Conservation (phyloP, 2,329 filamentous ascomycete species). For the Mollisia scopiformis region DNA sequence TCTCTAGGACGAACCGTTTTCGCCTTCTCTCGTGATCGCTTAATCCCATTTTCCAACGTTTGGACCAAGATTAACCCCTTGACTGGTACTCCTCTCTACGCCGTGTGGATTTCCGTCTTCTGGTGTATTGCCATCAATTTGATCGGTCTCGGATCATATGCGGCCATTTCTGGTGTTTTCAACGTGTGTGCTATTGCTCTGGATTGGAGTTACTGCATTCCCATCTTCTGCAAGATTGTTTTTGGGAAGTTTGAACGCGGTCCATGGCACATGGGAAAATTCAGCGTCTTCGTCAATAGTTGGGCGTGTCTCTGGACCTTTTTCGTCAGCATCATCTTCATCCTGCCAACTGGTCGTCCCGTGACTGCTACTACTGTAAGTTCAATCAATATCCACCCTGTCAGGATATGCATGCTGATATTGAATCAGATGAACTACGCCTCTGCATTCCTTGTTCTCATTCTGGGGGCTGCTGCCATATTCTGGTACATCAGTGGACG, state of each 20-base stretch:
- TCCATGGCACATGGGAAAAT: slow-evolving; percentile 53
- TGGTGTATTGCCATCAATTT: slow-evolving; percentile 61
- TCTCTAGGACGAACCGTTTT: slow-evolving; percentile 54
- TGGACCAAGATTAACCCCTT: slow-evolving; percentile 54
- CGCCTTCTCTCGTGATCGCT: slow-evolving; percentile 63
- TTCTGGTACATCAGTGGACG: slow-evolving; percentile 51
- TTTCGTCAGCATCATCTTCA: slow-evolving; percentile 57
- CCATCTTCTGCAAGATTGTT: slow-evolving; percentile 55
- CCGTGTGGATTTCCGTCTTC: slow-evolving; percentile 59
- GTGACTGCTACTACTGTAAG: slow-evolving; percentile 48
- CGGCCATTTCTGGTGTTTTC: slow-evolving; percentile 55
- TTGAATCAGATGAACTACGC: slow-evolving; percentile 56
- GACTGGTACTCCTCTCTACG: slow-evolving; percentile 62
- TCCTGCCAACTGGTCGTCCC: slow-evolving; percentile 52
- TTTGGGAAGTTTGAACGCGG: slow-evolving; percentile 52
- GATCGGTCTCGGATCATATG: slow-evolving; percentile 58
- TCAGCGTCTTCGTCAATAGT: slow-evolving; percentile 45
- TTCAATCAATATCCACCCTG: slow-evolving; percentile 4
- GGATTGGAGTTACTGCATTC: slow-evolving; percentile 59
- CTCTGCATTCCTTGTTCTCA: slow-evolving; percentile 50
- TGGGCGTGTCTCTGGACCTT: slow-evolving; percentile 55
- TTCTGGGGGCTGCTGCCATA: slow-evolving; percentile 44
- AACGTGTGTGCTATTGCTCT: slow-evolving; percentile 57
- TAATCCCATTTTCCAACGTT: slow-evolving; percentile 61
- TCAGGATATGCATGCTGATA: slow-evolving; percentile 9